Base-by-base conservation (phyloP, 805 yeast species). In the Lachancea fermentati region DNA sequence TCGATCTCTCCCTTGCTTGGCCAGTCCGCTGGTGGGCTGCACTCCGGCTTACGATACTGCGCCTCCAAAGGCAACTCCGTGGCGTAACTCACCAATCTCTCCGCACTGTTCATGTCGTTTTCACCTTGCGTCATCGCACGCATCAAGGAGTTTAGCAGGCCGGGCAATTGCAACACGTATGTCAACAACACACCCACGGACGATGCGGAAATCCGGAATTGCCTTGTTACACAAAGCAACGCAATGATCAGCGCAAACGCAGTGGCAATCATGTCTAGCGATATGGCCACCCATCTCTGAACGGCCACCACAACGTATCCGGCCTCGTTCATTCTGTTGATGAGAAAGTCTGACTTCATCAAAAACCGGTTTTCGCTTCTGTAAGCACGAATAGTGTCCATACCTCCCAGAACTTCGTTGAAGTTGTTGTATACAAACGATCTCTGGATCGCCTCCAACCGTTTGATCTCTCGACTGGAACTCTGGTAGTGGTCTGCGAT, bases 31-130 rank as follows among this genome's bases (percentile, higher is more conserved):
- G 70, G 66, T 13, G 79, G 78, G 2, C 60, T 42, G 16, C 44
- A 39, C 48, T 52, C 75, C 1, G 62, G 67, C 43, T 73, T 76
- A 19, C 62, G 59, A 50, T 75, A 77, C 0, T 83, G 74, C 0
- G 88, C 87, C 58, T 86, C 95, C 50, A 76, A 75, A 1, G 81
- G 81, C 43, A 86, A 63, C 19, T 74, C 71, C 43, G 68, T 69
- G 1, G 85, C 88, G 61, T 84, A 82, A 45, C 78, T 74, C 37
- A 76, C 70, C 37, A 85, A 61, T 60, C 81, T 68, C 59, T 76
- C 81, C 9, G 72, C 78, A 36, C 78, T 70, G 48, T 75, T 75
- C 80, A 76, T 74, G 52, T 73, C 77, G 50, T 70, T 74, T 55
- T 76, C 81, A 19, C 72, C 74, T 55, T 72, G 76, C 12, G 81